Conservation (phyloP, 305 asterid species). For the Ilex paraguariensis region DNA sequence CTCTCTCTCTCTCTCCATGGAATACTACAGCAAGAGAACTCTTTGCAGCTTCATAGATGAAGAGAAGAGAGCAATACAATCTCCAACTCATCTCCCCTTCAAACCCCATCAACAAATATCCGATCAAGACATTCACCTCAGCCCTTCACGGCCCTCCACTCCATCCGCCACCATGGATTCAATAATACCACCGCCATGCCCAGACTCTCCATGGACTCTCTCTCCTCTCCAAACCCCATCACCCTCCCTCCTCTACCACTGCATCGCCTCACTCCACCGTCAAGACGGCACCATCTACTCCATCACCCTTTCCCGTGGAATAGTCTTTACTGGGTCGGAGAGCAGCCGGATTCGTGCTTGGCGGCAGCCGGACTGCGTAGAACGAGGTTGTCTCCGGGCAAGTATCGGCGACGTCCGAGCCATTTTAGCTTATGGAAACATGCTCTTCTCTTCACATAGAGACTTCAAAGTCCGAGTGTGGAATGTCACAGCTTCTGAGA, state of each 20-base stretch:
- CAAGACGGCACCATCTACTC: conserved; percentile 74
- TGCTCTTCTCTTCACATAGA: conserved; percentile 63
- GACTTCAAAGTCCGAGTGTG: conserved; percentile 56
- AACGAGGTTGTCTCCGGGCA: conserved; percentile 50
- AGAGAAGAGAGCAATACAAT: conserved; percentile 17
- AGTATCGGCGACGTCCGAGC: conserved; percentile 53
- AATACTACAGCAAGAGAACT: conserved; percentile 22
- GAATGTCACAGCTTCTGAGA: conserved; percentile 33
- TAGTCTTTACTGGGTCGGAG: conserved; percentile 65
- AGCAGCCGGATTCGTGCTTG: conserved; percentile 72
- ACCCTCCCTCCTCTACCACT: conserved; percentile 75
- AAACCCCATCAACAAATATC: conserved; percentile 24
- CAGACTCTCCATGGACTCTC: conserved; percentile 85
- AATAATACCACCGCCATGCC: conserved; percentile 50
- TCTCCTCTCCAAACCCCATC: conserved; percentile 89
- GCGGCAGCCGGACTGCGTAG: conserved; percentile 81
- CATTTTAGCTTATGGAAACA: conserved; percentile 54
- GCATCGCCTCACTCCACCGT: conserved; percentile 86
- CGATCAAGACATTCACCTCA: conserved; percentile 36
- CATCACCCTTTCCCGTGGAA: conserved; percentile 49
- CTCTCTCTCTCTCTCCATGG: conserved; percentile 17
- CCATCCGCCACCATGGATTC: conserved; percentile 28
- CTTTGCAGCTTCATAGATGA: conserved; percentile 37
- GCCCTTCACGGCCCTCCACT: conserved; percentile 57
- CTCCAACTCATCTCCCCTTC: no score